These are phyloP conservation scores for Trypanosoma congolense DNA, from an alignment of 208 protist genomes.

Conservation along the genomic window DNA sequence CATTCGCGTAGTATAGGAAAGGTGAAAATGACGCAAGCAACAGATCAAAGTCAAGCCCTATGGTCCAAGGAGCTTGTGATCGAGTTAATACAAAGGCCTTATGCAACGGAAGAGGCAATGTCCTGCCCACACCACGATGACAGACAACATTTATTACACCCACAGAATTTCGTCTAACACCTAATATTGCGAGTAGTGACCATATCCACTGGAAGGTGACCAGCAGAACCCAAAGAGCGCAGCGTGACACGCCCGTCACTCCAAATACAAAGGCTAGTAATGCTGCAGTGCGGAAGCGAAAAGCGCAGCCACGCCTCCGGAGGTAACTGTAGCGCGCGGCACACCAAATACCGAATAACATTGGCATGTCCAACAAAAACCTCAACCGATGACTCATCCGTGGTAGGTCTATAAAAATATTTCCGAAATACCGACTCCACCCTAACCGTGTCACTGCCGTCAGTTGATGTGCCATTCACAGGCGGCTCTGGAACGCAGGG, in stretches of 20 bases:
- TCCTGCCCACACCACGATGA: too few species aligned
- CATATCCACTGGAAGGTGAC: constrained; percentile 47
- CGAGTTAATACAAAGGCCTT: too few species aligned
- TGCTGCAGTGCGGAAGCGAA: constrained; percentile 61
- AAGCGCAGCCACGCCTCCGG: constrained; percentile 78
- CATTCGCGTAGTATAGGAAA: too few species aligned
- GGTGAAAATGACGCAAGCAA: too few species aligned
- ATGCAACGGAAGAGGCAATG: too few species aligned
- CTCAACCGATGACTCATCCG: constrained; percentile 41
- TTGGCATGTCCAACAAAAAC: constrained; percentile 83
- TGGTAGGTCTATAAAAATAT: constrained; percentile 60
- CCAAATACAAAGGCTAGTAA: constrained; percentile 57
- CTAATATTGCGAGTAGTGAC: constrained; percentile 49
- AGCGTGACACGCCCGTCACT: constrained; percentile 49
- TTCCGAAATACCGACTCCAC: constrained; percentile 53
- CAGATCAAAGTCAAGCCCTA: too few species aligned
- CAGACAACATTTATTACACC: too few species aligned
- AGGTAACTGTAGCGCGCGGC: constrained; percentile 78
- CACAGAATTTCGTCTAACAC: too few species aligned
- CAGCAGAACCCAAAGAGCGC: constrained; percentile 36
- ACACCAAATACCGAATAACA: constrained; percentile 82
- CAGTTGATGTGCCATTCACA: constrained; percentile 11
- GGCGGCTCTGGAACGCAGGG: constrained; percentile 54
- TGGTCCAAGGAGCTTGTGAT: too few species aligned
- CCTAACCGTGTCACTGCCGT: constrained; percentile 29